A percentile compares a stretch with the other conserved stretches of the same genome.
Evolutionary conservation across 2,329 filamentous ascomycete species (phyloP).

Genomic region (Scopulariopsis brevicaulis): DNA sequence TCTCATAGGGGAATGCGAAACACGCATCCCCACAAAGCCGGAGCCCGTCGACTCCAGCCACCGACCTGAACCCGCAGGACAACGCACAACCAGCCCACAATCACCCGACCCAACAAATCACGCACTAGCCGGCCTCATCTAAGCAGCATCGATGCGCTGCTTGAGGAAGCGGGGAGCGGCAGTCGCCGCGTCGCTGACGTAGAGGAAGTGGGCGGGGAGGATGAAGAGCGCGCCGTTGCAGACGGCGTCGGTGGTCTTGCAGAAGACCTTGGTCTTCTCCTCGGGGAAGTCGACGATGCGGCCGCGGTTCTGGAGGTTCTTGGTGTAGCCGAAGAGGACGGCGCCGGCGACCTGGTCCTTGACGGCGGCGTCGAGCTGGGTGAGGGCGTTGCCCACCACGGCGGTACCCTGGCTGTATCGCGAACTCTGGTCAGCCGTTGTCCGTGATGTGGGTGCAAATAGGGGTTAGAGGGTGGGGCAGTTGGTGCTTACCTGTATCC

Average conservation of each 20-base stretch:
- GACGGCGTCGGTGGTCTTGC: slow-evolving; percentile 10
- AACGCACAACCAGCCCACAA: too few relatives aligned
- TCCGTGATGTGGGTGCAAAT: not conserved
- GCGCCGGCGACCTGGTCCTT: slow-evolving; percentile 13
- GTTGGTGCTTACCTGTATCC: slow-evolving; percentile 8
- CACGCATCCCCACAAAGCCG: too few relatives aligned
- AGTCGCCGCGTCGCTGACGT: not conserved
- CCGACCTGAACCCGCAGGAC: too few relatives aligned
- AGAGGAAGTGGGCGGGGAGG: not conserved
- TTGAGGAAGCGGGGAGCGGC: slow-evolving; percentile 2
- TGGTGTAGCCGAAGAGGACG: slow-evolving; percentile 16
- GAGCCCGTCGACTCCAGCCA: too few relatives aligned
- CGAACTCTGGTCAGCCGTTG: not conserved
- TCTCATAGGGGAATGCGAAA: too few relatives aligned
- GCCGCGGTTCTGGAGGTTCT: slow-evolving; percentile 8
- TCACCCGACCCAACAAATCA: too few relatives aligned
- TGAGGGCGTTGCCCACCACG: slow-evolving; percentile 16
- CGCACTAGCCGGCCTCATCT: not conserved
- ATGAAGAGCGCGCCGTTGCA: not conserved
- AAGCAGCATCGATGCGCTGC: not conserved
- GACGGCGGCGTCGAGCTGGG: slow-evolving; percentile 8
- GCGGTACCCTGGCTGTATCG: slow-evolving; percentile 13
- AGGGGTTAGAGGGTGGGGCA: not conserved
- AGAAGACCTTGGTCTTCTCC: slow-evolving; percentile 28
- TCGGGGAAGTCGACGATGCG: slow-evolving; percentile 13